Evolutionary conservation across 2,329 filamentous ascomycete species (phyloP).

Genomic region (Lachnellula hyalina): DNA sequence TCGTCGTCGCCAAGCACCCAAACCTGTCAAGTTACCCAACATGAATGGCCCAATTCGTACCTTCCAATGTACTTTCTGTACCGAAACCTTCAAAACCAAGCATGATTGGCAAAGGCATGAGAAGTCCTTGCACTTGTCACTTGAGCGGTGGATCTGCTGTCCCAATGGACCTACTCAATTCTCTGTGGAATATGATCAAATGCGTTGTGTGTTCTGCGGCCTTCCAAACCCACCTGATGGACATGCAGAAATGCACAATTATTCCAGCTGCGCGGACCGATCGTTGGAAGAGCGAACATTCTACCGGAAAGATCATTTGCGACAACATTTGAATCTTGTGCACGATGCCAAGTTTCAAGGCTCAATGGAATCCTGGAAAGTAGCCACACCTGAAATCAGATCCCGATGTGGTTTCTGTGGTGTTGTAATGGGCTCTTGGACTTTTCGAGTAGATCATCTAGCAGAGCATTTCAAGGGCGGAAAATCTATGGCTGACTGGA

Average conservation of each 20-base stretch:
- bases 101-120: conserved; percentile 69
- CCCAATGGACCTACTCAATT: conserved; percentile 51
- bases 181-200: conserved; percentile 53
- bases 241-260: conserved; percentile 55
- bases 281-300: conserved; percentile 56
- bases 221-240: conserved; percentile 48
- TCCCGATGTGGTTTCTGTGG: conserved; percentile 63
- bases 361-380: conserved; percentile 61
- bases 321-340: conserved; percentile 58
- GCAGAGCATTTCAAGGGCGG: conserved; percentile 65
- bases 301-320: conserved; percentile 62
- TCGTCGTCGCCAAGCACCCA: conserved; percentile 27
- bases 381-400: conserved; percentile 53
- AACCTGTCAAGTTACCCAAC: conserved; percentile 40
- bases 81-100: conserved; percentile 62
- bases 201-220: conserved; percentile 56
- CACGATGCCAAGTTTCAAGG: conserved; percentile 53
- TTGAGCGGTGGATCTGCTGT: conserved; percentile 61
- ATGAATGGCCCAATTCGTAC: conserved; percentile 39
- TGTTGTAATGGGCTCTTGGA: conserved; percentile 57
- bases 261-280: conserved; percentile 62
- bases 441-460: conserved; percentile 54
- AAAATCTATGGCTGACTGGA: conserved; percentile 63
- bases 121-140: conserved; percentile 59
- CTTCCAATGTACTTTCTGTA: conserved; percentile 63